Evolutionary conservation across 257 asterid genomes (phyloP).

Genomic region (Nicotiana benthamiana): DNA sequence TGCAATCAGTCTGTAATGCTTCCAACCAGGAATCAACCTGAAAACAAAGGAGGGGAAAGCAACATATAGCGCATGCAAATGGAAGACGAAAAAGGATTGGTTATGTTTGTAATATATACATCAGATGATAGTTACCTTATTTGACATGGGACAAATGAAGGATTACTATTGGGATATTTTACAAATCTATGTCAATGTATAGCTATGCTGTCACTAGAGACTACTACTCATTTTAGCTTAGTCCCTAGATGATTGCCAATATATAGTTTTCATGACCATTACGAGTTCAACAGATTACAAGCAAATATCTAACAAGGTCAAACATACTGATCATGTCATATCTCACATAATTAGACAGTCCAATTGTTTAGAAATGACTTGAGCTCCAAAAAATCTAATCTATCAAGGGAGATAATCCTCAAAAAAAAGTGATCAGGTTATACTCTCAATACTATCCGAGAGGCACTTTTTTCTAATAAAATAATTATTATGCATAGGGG

Average conservation of each 20-base stretch:
- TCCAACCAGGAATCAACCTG: slow-evolving; percentile 84
- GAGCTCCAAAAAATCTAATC: neutral
- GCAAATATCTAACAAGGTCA: neutral
- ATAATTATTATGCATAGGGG: too few relatives aligned
- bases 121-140: neutral
- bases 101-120: neutral
- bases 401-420: neutral
- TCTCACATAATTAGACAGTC: neutral
- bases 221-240: neutral
- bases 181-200: neutral
- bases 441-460: neutral
- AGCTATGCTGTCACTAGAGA: neutral
- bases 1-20: slow-evolving; percentile 45
- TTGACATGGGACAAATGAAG: neutral
- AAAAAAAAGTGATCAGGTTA: neutral
- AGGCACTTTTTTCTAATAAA: neutral
- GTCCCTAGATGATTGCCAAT: neutral
- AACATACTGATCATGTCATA: neutral
- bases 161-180: neutral
- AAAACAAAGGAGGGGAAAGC: neutral
- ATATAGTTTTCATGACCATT: neutral
- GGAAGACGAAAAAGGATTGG: neutral
- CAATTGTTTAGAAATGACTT: neutral
- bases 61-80: neutral
- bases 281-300: neutral